Conservation (phyloP, 1,284 basidiomycete genomes). For the Ganoderma multipileum region DNA sequence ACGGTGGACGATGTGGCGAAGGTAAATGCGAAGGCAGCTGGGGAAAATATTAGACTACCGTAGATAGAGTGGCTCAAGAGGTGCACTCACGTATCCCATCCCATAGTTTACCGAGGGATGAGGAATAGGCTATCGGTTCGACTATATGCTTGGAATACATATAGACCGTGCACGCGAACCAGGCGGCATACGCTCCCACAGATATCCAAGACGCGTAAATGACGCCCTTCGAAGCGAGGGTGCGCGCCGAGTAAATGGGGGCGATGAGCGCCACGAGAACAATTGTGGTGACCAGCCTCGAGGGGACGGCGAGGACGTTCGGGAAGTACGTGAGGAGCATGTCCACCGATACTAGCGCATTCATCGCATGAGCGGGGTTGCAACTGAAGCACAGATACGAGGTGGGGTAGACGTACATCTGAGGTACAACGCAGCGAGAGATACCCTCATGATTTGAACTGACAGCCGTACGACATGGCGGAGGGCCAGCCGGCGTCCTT, state of each 20-base stretch:
- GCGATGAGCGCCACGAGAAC: conserved; percentile 50
- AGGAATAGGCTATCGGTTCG: conserved; percentile 44
- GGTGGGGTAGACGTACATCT: conserved; percentile 53
- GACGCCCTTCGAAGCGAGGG: conserved; percentile 58
- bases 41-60: background rate
- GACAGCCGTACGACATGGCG: conserved; percentile 49
- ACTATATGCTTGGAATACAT: conserved; percentile 55
- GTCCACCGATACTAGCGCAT: conserved; percentile 56
- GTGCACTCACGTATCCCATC: conserved; percentile 63
- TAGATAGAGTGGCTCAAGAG: background rate
- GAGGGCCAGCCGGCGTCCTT: conserved; percentile 38
- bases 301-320: conserved; percentile 37
- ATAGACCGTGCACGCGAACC: conserved; percentile 60
- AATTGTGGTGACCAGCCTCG: conserved; percentile 43
- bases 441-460: conserved; percentile 52
- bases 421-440: conserved; percentile 67
- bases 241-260: conserved; percentile 59
- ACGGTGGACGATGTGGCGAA: conserved; percentile 71
- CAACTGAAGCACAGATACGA: background rate
- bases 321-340: conserved; percentile 54
- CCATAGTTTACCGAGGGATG: conserved; percentile 60
- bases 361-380: background rate
- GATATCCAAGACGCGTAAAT: conserved; percentile 65
- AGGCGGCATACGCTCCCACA: conserved; percentile 60
- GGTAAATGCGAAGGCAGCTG: conserved; percentile 64